Percentiles rank a stretch among this genome's conserved stretches.
These are phyloP conservation scores for Pythium grandisporangium DNA, from an alignment of 352 stramenopile species.

Conservation along the genomic window DNA sequence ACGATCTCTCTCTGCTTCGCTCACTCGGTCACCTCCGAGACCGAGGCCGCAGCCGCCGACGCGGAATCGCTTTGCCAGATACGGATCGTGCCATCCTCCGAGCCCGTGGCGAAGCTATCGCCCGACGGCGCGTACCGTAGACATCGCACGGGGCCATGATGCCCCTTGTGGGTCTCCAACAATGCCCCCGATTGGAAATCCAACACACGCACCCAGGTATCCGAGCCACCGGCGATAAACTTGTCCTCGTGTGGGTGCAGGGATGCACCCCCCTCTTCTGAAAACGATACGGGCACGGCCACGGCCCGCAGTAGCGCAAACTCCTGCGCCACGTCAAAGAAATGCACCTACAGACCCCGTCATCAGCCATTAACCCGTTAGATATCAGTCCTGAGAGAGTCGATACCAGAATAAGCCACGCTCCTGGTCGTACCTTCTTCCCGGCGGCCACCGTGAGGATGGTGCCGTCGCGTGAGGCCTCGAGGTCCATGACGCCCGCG, in stretches of 20 bases:
- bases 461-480: constrained; percentile 46
- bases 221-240: constrained; percentile 89
- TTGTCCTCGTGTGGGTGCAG: constrained; percentile 77
- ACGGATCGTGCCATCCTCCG: constrained; percentile 97
- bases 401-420: too few species aligned
- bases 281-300: constrained; percentile 85
- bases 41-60: constrained; percentile 50
- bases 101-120: constrained; percentile 93
- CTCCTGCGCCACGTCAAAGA: constrained; percentile 81
- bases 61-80: constrained; percentile 89
- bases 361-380: too few species aligned
- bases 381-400: too few species aligned
- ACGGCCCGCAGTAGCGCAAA: constrained; percentile 67
- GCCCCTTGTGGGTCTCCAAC: constrained; percentile 95
- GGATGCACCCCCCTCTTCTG: constrained; percentile 86
- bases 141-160: constrained; percentile 96
- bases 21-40: constrained; percentile 33
- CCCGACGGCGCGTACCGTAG: constrained; percentile 92
- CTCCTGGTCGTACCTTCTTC: constrained; percentile 57
- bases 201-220: constrained; percentile 97
- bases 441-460: constrained; percentile 90
- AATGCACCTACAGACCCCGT: constrained; percentile 78
- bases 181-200: constrained; percentile 88
- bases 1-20: too few species aligned
- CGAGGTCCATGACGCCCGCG: constrained; percentile 79